Base-by-base conservation (phyloP, 2,329 filamentous ascomycete genomes). In the Bretziella fagacearum region DNA sequence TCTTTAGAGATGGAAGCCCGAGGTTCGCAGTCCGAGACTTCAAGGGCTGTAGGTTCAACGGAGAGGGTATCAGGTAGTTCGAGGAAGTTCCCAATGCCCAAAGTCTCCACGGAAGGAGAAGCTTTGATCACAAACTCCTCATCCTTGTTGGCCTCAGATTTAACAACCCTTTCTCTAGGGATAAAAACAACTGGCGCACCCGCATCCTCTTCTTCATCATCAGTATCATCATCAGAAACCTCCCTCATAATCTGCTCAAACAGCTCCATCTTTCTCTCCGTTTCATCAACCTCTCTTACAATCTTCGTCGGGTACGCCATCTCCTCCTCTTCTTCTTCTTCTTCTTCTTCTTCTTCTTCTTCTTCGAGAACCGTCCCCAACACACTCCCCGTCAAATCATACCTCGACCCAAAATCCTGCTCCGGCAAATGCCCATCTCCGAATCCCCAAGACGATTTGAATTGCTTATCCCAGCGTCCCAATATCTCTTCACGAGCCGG, bases 361-460 rank as follows among this genome's bases (percentile, higher is more conserved):
- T 51, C 49, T 40, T 51, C 49, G 6, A 27, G 44, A 1, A 51
- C 40, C 40, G 49, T 47, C 10, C 22, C 37, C 32, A 50, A 32
- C n/a, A 26, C 44, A 10, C 22, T 17, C 4, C 17, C 8, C 2
- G 11, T 15, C 3, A 39, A 22, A 10, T 47, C 45, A 20, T 41
- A 48, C 11, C 46, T 29, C 7, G 44, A 22, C 18, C 44, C 44
- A 22, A 39, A 44, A 5, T 44, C 32, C 3, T 35, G 40, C 23
- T 48, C 46, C 2, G 41, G 40, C 2, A 37, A 6, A 22, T 39
- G 30, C 2, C 7, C 15, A 33, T 33, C 30, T 33, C 17, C 10
- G 18, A 22, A 20, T 10, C 17, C 7, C 5, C 10, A 10, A 6
- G 23, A 39, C 10, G 18, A 25, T 20, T 20, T 17, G 35, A 39